A percentile compares a stretch with the other conserved stretches of the same genome.
Conservation (phyloP, 495 filamentous ascomycete genomes). For the Penicillium waksmanii region DNA sequence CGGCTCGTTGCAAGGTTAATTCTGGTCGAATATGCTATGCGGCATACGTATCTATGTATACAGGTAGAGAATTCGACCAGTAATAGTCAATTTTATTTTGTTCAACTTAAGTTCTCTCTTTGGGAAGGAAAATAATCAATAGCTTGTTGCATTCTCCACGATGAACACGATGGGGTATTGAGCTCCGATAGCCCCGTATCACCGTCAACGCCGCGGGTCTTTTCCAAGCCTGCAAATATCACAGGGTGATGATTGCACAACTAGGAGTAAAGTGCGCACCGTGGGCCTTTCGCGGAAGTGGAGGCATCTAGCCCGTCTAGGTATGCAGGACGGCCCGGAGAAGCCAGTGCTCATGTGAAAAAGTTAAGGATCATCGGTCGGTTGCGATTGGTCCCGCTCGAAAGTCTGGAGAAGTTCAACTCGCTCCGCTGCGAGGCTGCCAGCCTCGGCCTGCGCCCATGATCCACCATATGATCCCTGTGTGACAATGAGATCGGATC, state of each 20-base stretch:
- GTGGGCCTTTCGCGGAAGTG: background rate
- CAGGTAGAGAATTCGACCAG: too few species aligned
- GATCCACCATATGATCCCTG: slow-evolving; percentile 18
- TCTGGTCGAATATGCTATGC: too few species aligned
- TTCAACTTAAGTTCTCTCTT: too few species aligned
- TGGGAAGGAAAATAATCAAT: too few species aligned
- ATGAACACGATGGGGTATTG: too few species aligned
- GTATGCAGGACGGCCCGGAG: slow-evolving; percentile 29
- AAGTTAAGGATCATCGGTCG: slow-evolving; percentile 22
- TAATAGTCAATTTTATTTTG: too few species aligned
- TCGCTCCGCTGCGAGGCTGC: background rate
- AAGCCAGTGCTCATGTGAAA: slow-evolving; percentile 17
- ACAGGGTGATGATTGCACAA: background rate
- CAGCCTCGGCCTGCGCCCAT: slow-evolving; percentile 20
- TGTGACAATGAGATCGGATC: background rate
- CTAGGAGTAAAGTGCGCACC: too few species aligned
- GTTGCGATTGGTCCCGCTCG: slow-evolving; percentile 3
- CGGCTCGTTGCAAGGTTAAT: too few species aligned
- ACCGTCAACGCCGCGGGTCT: too few species aligned
- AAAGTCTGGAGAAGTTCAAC: slow-evolving; percentile 12
- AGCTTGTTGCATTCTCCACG: too few species aligned
- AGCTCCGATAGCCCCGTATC: too few species aligned
- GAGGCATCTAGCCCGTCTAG: slow-evolving; percentile 6
- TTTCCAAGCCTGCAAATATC: background rate
- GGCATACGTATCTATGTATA: too few species aligned